These are phyloP conservation scores for Fagopyrum tataricum DNA, from an alignment of 148 eudicot genomes.

Conservation along the genomic window DNA sequence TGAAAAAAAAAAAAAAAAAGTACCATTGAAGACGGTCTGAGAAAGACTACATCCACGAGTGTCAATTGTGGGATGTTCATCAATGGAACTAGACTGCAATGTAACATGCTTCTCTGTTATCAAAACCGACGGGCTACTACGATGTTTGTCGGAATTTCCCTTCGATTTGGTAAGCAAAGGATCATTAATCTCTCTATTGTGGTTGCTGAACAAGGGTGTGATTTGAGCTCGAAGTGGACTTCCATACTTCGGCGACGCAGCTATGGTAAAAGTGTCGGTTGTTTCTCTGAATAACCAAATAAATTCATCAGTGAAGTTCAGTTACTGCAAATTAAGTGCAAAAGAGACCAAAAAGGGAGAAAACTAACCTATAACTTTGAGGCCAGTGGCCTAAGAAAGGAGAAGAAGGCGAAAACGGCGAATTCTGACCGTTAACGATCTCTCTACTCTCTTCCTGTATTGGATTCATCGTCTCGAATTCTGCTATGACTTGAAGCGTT, in stretches of 20 bases:
- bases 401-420: background rate
- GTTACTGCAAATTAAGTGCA: background rate
- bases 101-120: too few relatives aligned
- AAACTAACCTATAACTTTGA: conserved; percentile 1
- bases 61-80: conserved; percentile 29
- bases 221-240: conserved; percentile 30
- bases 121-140: too few relatives aligned
- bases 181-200: conserved; percentile 29
- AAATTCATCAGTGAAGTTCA: too few relatives aligned
- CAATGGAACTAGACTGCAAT: conserved; percentile 18
- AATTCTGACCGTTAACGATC: background rate
- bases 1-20: too few relatives aligned
- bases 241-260: conserved; percentile 61
- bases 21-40: conserved; percentile 56
- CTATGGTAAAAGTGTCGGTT: conserved; percentile 49
- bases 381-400: conserved; percentile 8
- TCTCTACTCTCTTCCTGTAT: background rate
- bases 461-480: background rate
- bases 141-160: too few relatives aligned
- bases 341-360: background rate
- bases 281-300: conserved; percentile 45
- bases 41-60: conserved; percentile 39
- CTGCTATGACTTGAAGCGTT: background rate
- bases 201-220: conserved; percentile 25
- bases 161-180: conserved; percentile 36